These are phyloP conservation scores for Talaromyces ruber DNA, from an alignment of 495 filamentous ascomycete genomes.

Conservation along the genomic window DNA sequence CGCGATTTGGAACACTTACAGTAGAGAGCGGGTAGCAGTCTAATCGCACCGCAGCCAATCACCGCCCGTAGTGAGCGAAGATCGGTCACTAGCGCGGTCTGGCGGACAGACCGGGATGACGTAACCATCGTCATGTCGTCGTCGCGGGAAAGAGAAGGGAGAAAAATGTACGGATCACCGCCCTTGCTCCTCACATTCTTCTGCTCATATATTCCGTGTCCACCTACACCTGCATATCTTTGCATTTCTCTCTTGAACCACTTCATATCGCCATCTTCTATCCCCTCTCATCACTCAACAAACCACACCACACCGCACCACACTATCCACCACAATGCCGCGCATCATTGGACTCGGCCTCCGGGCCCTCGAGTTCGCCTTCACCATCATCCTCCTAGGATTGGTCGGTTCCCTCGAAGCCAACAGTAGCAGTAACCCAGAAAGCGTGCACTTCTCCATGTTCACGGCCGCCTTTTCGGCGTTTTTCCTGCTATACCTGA, in stretches of 20 bases:
- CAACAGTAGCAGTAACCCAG: constrained; percentile 45
- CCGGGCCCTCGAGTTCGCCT: constrained; percentile 45
- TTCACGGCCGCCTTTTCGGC: constrained; percentile 58
- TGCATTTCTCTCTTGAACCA: neutral
- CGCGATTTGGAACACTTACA: neutral
- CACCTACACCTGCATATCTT: neutral
- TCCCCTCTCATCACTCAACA: neutral
- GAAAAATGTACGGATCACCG: neutral
- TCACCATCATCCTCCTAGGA: constrained; percentile 57
- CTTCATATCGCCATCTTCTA: neutral
- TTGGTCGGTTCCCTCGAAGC: constrained; percentile 63
- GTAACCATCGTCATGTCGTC: constrained; percentile 1
- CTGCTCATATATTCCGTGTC: neutral
- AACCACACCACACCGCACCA: neutral
- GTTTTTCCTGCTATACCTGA: constrained; percentile 53
- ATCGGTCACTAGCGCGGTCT: neutral
- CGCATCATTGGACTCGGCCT: neutral
- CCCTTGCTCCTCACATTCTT: neutral
- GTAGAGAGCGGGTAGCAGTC: neutral
- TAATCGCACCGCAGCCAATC: neutral
- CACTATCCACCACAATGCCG: constrained; percentile 1
- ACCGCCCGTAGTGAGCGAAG: neutral
- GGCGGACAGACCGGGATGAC: constrained; percentile 3
- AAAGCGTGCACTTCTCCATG: constrained; percentile 53
- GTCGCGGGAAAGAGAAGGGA: neutral